Evolutionary conservation across 202 grass and related monocot genomes (phyloP).

Genomic region (Carex sylvatica): DNA sequence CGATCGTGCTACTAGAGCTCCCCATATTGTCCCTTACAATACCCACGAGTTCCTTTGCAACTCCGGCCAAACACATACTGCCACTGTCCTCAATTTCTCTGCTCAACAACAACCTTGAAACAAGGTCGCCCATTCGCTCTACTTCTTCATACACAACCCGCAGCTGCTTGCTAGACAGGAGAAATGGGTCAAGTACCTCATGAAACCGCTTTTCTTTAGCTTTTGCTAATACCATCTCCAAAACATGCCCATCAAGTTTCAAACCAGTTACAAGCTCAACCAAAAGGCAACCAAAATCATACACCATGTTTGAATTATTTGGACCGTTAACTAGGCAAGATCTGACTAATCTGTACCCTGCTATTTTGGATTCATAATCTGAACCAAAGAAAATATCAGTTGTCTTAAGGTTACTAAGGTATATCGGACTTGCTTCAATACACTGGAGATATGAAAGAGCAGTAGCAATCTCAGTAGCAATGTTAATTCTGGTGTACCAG

Average conservation of each 20-base stretch:
- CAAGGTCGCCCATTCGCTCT: conserved; percentile 58
- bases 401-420: conserved; percentile 62
- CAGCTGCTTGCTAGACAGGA: conserved; percentile 60
- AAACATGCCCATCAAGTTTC: conserved; percentile 39
- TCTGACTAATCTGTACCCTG: conserved; percentile 58
- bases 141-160: conserved; percentile 59
- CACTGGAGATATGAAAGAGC: conserved; percentile 73
- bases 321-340: conserved; percentile 31
- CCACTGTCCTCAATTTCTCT: conserved; percentile 31
- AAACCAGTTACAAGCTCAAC: conserved; percentile 68
- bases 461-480: conserved; percentile 72
- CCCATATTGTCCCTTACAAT: conserved; percentile 53
- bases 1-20: conserved; percentile 71
- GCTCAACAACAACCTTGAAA: conserved; percentile 62
- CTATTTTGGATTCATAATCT: conserved; percentile 64
- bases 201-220: conserved; percentile 56
- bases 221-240: conserved; percentile 59
- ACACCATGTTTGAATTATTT: conserved; percentile 43
- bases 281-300: conserved; percentile 68
- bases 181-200: conserved; percentile 69
- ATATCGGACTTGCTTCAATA: conserved; percentile 41
- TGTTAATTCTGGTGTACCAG: conserved; percentile 69
- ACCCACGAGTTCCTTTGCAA: conserved; percentile 60
- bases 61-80: conserved; percentile 44
- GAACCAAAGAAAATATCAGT: conserved; percentile 63